A percentile compares a stretch with the other conserved stretches of the same genome.
Conservation (phyloP, 2,329 filamentous ascomycete species). For the Sarocladium kiliense region DNA sequence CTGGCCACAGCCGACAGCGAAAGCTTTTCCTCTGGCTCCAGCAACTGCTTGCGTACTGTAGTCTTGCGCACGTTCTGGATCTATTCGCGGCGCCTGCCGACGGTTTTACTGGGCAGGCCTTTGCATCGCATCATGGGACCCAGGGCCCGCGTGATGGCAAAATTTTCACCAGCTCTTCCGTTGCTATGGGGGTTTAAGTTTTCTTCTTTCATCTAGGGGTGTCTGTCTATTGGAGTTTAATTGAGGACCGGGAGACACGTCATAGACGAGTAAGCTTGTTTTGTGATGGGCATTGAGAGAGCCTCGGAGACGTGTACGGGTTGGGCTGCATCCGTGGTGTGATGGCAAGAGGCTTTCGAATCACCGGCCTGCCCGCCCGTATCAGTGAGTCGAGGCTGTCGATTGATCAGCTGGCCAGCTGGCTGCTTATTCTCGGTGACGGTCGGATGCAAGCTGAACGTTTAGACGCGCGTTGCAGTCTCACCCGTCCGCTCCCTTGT, state of each 20-base stretch:
- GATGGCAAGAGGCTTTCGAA: not conserved
- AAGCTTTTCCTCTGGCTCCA: not conserved
- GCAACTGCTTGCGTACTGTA: not conserved
- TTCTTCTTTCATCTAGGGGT: not conserved
- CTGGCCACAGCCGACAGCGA: not conserved
- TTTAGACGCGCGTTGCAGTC: not conserved
- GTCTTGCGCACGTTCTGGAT: not conserved
- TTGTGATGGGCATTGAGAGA: not conserved
- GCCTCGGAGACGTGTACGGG: not conserved
- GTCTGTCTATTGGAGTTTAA: not conserved
- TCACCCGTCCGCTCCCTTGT: not conserved
- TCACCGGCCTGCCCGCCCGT: not conserved
- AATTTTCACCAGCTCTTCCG: not conserved
- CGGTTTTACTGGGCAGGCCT: not conserved
- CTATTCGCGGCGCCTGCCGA: conserved; percentile 5
- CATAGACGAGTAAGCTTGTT: not conserved
- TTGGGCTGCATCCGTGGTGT: not conserved
- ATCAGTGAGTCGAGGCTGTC: too few species aligned
- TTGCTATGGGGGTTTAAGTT: not conserved
- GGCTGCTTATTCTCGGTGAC: not conserved
- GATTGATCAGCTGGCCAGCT: too few species aligned
- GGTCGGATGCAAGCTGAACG: not conserved
- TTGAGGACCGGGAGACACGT: not conserved
- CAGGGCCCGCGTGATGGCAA: conserved; percentile 3
- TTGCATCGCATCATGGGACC: conserved; percentile 6